These are phyloP conservation scores for Hyaloscypha finlandica DNA, from an alignment of 495 filamentous ascomycete species.

Conservation along the genomic window DNA sequence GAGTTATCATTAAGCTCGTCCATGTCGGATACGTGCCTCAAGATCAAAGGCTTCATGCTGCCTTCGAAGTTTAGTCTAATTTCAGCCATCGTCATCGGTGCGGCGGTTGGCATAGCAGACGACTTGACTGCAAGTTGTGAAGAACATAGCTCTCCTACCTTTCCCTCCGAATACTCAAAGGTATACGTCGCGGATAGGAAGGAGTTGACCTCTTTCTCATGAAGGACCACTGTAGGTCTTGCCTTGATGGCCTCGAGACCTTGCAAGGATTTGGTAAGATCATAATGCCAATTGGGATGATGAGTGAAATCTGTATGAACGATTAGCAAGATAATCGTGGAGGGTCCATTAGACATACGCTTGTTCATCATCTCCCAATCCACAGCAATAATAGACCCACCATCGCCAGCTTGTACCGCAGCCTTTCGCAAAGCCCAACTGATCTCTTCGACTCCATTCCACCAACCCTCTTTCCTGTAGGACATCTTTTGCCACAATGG, in stretches of 20 bases:
- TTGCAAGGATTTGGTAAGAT: constrained; percentile 70
- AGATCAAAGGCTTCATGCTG: constrained; percentile 59
- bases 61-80: constrained; percentile 71
- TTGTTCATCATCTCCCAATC: constrained; percentile 80
- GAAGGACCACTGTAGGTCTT: constrained; percentile 66
- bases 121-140: constrained; percentile 77
- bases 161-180: constrained; percentile 73
- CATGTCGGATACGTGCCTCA: constrained; percentile 37
- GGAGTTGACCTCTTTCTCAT: constrained; percentile 67
- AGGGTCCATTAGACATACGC: constrained; percentile 47
- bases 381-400: constrained; percentile 68
- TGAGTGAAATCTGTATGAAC: constrained; percentile 54
- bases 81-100: constrained; percentile 63
- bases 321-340: background rate
- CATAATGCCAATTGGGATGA: constrained; percentile 65
- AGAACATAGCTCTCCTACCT: constrained; percentile 75
- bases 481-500: constrained; percentile 72
- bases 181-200: constrained; percentile 72
- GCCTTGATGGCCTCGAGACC: constrained; percentile 48
- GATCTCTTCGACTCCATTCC: constrained; percentile 69
- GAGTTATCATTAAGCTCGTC: background rate
- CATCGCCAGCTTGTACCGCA: constrained; percentile 62
- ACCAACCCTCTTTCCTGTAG: constrained; percentile 83
- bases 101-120: constrained; percentile 60
- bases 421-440: constrained; percentile 74